Evolutionary conservation across 2,329 filamentous ascomycete species (phyloP), one percentile per base, ranked within the genome.

Genomic region (Berkeleyomyces basicola): DNA sequence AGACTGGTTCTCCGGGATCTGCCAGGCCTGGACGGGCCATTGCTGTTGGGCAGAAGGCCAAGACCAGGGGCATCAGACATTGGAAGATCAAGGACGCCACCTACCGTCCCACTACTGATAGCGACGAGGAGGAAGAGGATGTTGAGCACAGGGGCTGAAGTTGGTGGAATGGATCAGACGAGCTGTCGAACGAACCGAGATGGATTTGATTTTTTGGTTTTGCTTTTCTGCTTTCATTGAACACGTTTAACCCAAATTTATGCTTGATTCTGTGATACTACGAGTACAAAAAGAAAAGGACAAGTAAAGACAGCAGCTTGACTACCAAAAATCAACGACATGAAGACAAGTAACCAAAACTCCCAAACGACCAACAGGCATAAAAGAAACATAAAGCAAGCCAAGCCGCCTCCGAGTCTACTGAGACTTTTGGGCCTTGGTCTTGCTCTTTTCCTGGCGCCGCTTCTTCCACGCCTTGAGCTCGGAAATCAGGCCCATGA

Each of bases 401-500:
- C 11, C 4, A 14, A 9, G 10, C 6, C 4, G 44, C 31, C 42
- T 33, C 23, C 23, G 23, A 3, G 33, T 47, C 53, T 61, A 74
- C 67, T 72, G 69, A 2, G 67, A 65, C 66, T 75, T 75, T 68
- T 74, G 74, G 64, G 72, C 74, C 62, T 63, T 69, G 0, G 70
- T 71, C 49, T 70, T 66, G 0, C 72, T 72, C 67, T 68, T 74
- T 67, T 78, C 76, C 67, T 71, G 75, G 67, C 75, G 76, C 67
- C 76, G 74, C 68, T 75, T 76, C 65, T 76, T 71, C 76, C 81
- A 82, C 55, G 78, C 81, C 74, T 84, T 89, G 16, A 93, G 58
- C 76, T 97, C 91, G 69, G 91, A 95, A 53, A 96, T 67, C 37
- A 89, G 76, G 3, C 87, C 87, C 81, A 96, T 88, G 5, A 96